Conservation (phyloP, 805 yeast genomes). For the Wickerhamomyces queroliae region DNA sequence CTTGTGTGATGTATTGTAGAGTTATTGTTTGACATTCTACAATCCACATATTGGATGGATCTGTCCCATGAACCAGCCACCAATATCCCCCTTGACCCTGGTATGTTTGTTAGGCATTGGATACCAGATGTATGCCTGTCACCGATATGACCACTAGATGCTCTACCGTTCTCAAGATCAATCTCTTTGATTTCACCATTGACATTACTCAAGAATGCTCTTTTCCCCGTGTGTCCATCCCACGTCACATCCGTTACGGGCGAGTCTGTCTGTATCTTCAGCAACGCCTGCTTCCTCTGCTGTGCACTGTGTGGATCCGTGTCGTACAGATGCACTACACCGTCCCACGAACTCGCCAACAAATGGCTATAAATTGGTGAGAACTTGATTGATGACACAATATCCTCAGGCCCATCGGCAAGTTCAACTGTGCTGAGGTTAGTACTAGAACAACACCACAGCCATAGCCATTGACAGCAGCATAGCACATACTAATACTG, state of each 20-base stretch:
- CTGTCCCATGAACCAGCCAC: constrained; percentile 64
- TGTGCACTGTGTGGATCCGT: constrained; percentile 24
- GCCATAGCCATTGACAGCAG: neutral
- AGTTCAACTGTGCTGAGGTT: constrained; percentile 10
- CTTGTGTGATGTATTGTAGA: constrained; percentile 6
- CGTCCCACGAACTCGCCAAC: constrained; percentile 56
- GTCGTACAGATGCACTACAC: constrained; percentile 38
- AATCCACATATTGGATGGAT: constrained; percentile 41
- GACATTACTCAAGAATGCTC: constrained; percentile 41
- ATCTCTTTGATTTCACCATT: constrained; percentile 49
- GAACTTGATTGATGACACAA: constrained; percentile 37
- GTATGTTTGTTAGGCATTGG: constrained; percentile 23
- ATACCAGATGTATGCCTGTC: constrained; percentile 35
- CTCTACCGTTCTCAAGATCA: constrained; percentile 41
- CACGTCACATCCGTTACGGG: constrained; percentile 18
- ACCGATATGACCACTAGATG: constrained; percentile 19
- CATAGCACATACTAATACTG: neutral
- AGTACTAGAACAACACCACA: neutral
- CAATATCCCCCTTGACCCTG: constrained; percentile 25
- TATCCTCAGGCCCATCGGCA: constrained; percentile 28
- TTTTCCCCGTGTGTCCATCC: constrained; percentile 11
- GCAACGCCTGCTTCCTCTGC: constrained; percentile 8
- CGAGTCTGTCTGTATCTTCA: constrained; percentile 14
- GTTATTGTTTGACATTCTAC: constrained; percentile 19
- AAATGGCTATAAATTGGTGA: constrained; percentile 32